phyloP scores from a whole-genome alignment of 179 eudicot genomes.

The Beta lomatogona region DNA sequence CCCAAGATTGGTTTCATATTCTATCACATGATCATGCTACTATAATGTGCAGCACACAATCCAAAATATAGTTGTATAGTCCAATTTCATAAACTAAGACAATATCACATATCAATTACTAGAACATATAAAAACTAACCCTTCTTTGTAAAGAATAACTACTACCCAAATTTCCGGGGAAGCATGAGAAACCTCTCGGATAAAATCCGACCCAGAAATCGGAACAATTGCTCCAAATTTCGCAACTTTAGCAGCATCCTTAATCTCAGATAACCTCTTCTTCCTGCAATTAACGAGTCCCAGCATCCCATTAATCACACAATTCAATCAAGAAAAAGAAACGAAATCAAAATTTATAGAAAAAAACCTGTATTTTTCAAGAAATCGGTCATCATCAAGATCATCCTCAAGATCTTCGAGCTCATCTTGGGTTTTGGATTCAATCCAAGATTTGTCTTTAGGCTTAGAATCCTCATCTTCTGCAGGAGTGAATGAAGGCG shows the following conservation, averaged over 20 bases:
- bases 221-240: constrained; percentile 76
- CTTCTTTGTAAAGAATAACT: constrained; percentile 81
- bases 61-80: no score
- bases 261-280: constrained; percentile 84
- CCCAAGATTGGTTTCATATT: no score
- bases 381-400: constrained; percentile 87
- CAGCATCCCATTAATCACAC: neutral
- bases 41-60: no score
- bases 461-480: constrained; percentile 65
- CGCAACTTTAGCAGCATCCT: constrained; percentile 63
- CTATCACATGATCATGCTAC: no score
- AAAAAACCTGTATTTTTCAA: constrained; percentile 61
- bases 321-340: constrained; percentile 6
- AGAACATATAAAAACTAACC: constrained; percentile 40
- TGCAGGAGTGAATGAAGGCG: constrained; percentile 62
- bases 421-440: constrained; percentile 72
- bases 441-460: constrained; percentile 71
- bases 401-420: constrained; percentile 91
- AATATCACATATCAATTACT: neutral
- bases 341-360: neutral
- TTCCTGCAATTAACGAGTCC: constrained; percentile 43
- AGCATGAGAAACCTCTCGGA: constrained; percentile 93
- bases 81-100: neutral
- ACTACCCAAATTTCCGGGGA: constrained; percentile 89
- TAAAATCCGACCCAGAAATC: constrained; percentile 89